Conservation (phyloP, 2,329 filamentous ascomycete species). For the Alternaria ethzedia region DNA sequence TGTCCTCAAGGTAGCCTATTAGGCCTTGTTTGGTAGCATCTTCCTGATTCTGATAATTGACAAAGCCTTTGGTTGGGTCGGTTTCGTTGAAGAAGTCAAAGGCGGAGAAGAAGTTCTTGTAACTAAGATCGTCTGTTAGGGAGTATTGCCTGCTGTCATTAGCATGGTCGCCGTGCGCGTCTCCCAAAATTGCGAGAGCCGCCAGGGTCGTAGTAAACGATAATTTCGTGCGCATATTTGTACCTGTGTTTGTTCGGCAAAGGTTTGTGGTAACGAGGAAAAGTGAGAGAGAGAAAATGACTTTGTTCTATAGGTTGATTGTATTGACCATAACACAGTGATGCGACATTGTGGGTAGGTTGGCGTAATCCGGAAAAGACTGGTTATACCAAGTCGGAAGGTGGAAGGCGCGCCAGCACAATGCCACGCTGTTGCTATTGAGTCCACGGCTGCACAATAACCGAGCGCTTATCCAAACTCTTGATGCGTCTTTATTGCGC, state of each 20-base stretch:
- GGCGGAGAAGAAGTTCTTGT: slow-evolving; percentile 41
- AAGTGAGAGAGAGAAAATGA: not conserved
- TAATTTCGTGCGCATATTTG: slow-evolving; percentile 1
- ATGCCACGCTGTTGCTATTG: not conserved
- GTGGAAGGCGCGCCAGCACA: not conserved
- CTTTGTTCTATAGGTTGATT: not conserved
- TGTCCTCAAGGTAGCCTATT: slow-evolving; percentile 28
- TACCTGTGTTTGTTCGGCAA: not conserved
- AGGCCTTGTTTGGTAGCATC: slow-evolving; percentile 19
- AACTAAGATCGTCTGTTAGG: slow-evolving; percentile 35
- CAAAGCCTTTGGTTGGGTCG: slow-evolving; percentile 41
- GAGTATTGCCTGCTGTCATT: slow-evolving; percentile 17
- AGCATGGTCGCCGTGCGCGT: slow-evolving; percentile 1
- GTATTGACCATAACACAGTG: not conserved
- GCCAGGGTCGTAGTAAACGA: slow-evolving; percentile 13
- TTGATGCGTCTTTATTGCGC: slow-evolving; percentile 1
- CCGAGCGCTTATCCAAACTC: not conserved
- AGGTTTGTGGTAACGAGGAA: not conserved
- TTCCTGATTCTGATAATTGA: slow-evolving; percentile 32
- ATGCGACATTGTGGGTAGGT: not conserved
- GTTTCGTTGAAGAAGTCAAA: slow-evolving; percentile 40
- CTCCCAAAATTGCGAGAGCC: slow-evolving; percentile 7
- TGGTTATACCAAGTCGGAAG: not conserved
- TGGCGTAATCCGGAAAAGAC: not conserved
- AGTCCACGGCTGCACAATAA: not conserved